Percentiles rank a stretch among this genome's conserved stretches.
Conservation (phyloP, 805 yeast species). For the Ogataea ramenticola region DNA sequence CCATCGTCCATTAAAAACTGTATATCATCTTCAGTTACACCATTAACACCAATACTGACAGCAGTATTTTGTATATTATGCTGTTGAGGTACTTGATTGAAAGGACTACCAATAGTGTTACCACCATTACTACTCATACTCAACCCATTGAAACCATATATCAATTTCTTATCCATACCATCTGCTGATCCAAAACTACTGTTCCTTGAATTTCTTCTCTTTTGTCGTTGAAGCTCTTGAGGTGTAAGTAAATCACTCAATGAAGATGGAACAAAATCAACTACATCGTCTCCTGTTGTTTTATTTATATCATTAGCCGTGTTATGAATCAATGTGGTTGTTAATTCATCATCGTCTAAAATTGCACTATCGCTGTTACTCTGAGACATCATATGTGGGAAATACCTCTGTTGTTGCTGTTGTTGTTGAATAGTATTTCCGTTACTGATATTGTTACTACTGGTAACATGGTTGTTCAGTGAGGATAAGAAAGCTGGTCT, state of each 20-base stretch:
- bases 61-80: too few species aligned
- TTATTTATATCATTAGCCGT: background rate
- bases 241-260: conserved; percentile 79
- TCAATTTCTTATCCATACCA: background rate
- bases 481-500: background rate
- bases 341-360: background rate
- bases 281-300: conserved; percentile 33
- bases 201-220: conserved; percentile 32
- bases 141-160: background rate
- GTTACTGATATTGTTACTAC: background rate
- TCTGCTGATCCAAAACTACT: background rate
- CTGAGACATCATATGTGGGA: background rate
- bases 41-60: conserved; percentile 4
- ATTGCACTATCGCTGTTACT: background rate
- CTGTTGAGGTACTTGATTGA: too few species aligned
- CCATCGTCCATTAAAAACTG: conserved; percentile 29
- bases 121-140: background rate
- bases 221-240: conserved; percentile 59
- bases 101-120: too few species aligned
- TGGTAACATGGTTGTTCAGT: too few species aligned
- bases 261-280: conserved; percentile 78
- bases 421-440: background rate
- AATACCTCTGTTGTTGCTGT: background rate
- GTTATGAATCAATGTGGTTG: background rate
- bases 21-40: conserved; percentile 23